A percentile compares a stretch with the other conserved stretches of the same genome.
Conservation (phyloP, 768 basidiomycete genomes). For the Rhodotorula graminis region DNA sequence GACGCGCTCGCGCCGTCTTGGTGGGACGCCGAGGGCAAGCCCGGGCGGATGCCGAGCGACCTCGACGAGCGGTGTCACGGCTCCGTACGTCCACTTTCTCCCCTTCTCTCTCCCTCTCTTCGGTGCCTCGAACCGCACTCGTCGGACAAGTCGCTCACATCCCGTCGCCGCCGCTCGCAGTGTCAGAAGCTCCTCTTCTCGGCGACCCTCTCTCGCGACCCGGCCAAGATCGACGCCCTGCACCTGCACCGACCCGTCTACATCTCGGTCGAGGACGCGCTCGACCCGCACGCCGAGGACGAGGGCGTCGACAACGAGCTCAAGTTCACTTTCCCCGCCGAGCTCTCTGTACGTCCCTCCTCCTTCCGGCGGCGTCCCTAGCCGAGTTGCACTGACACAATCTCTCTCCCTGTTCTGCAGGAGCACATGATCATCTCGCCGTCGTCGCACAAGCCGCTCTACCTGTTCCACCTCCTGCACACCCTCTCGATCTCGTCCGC, state of each 20-base stretch:
- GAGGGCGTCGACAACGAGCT: conserved; percentile 52
- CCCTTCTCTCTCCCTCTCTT: no score
- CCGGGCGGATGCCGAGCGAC: conserved; percentile 53
- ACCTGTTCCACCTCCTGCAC: conserved; percentile 81
- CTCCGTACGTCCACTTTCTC: conserved; percentile 15
- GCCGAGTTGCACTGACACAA: neutral
- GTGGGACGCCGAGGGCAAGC: conserved; percentile 44
- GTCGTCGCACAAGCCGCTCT: conserved; percentile 74
- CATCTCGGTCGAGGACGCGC: conserved; percentile 66
- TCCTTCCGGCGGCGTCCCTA: neutral
- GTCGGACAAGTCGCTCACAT: no score
- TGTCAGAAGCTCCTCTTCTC: conserved; percentile 96
- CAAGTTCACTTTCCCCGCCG: conserved; percentile 64
- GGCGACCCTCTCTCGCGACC: conserved; percentile 89
- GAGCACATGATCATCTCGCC: conserved; percentile 83
- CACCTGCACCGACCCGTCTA: conserved; percentile 75
- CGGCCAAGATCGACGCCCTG: conserved; percentile 81
- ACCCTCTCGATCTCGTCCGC: conserved; percentile 60
- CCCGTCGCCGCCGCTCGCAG: conserved; percentile 38
- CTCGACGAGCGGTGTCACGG: conserved; percentile 52
- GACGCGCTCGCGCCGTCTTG: conserved; percentile 62
- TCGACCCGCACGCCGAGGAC: conserved; percentile 53
- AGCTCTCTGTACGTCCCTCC: conserved; percentile 58
- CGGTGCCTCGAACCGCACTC: no score
- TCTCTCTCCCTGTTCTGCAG: conserved; percentile 48